Evolutionary conservation across 2,329 filamentous ascomycete genomes (phyloP), one percentile per base, ranked within the genome.

Genomic region (Penicillium sp.): DNA sequence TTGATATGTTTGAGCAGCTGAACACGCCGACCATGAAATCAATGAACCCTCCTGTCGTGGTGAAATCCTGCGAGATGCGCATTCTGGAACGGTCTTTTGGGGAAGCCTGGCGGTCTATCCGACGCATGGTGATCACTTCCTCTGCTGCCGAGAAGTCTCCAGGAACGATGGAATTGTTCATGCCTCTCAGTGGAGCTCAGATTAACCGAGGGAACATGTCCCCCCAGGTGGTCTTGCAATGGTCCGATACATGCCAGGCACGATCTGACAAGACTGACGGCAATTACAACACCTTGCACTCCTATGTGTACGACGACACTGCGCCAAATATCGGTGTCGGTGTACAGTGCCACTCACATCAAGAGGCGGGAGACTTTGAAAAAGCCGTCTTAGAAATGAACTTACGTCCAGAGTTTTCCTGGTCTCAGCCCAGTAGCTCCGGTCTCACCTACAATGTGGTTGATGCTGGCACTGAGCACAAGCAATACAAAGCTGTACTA

Each of bases 171-270:
- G 70, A 72, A 21, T 55, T 67, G 8, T 71, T 71, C 35, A 64
- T 73, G 61, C 70, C 71, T 7, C 47, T 71, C 42, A 68, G 67
- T 33, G 60, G 57, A n/a, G 68, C 72, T 1, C 70, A 71, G 53
- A 54, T 73, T 12, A 61, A 56, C 19, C 65, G 68, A 21, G 63
- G 65, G 38, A 54, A 64, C 15, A 45, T 59, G 13, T 64, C 68
- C 2, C 62, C 64, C 9, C 63, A 68, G 33, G 47, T 70, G 2
- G 60, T 68, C 12, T 51, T 71, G 4, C 68, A 67, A 61, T 73
- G 71, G 70, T 73, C 71, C 4, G 68, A 72, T 49, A 70, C 68
- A 19, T 63, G 62, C 19, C 70, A 73, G 45, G 66, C 68, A 42
- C 53, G 61, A 39, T 64, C 65, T 0, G 58, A 61, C 19, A 67